Conservation (phyloP, 75 land plant species). For the Selaginella tamariscina region DNA sequence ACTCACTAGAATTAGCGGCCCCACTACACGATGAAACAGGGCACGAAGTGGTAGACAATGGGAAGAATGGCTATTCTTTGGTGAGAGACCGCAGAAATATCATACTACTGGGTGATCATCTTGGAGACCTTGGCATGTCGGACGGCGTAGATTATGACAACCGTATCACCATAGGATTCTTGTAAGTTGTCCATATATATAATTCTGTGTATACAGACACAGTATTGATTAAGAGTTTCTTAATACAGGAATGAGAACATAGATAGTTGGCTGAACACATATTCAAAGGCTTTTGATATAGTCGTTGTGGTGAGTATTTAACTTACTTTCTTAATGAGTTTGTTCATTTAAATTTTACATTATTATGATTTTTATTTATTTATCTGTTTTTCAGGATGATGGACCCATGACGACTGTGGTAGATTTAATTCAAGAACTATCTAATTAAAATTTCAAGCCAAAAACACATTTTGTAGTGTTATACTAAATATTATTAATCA, state of each 20-base stretch:
- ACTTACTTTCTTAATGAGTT: background rate
- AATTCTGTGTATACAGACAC: background rate
- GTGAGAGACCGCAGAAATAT: slow-evolving; percentile 70
- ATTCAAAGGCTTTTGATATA: background rate
- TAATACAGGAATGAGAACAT: background rate
- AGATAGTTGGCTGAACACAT: background rate
- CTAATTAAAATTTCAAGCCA: too few relatives aligned
- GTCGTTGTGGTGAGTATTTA: background rate
- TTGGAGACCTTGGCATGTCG: slow-evolving; percentile 94
- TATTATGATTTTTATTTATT: background rate
- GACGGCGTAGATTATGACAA: slow-evolving; percentile 79
- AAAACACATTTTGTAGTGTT: too few relatives aligned
- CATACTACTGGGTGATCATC: slow-evolving; percentile 76
- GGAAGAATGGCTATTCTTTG: slow-evolving; percentile 26
- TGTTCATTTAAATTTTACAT: background rate
- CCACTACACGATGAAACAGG: slow-evolving; percentile 55
- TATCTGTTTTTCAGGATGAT: background rate
- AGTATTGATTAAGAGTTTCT: background rate
- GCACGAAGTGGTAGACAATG: slow-evolving; percentile 24
- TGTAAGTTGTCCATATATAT: slow-evolving; percentile 36
- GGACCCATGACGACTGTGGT: background rate
- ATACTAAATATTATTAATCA: too few relatives aligned
- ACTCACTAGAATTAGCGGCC: slow-evolving; percentile 87
- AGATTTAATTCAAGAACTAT: background rate
- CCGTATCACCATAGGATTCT: slow-evolving; percentile 72